Conservation (phyloP, 768 basidiomycete genomes). For the Galerina sulciceps region DNA sequence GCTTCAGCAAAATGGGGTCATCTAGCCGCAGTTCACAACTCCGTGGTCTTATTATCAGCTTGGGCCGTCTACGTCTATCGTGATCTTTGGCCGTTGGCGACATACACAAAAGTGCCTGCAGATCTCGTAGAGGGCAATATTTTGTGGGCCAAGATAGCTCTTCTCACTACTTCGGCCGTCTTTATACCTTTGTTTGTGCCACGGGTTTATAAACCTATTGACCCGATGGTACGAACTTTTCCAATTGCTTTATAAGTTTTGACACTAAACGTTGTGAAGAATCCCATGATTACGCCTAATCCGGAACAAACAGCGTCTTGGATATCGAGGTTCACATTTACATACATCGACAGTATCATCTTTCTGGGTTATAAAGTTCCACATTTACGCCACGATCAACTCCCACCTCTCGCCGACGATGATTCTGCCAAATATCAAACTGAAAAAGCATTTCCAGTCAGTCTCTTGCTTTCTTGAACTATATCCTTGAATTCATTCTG, state of each 20-base stretch:
- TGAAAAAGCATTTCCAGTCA: slow-evolving; percentile 12
- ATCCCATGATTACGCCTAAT: slow-evolving; percentile 31
- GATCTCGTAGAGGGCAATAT: slow-evolving; percentile 47
- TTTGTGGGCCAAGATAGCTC: slow-evolving; percentile 45
- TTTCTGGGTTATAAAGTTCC: slow-evolving; percentile 37
- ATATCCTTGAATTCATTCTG: slow-evolving; percentile 20
- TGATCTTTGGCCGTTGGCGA: slow-evolving; percentile 60
- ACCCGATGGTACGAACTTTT: slow-evolving; percentile 40
- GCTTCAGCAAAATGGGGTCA: too few species aligned
- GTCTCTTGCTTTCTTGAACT: neutral
- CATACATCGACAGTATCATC: slow-evolving; percentile 55
- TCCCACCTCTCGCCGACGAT: slow-evolving; percentile 52
- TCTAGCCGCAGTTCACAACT: too few species aligned
- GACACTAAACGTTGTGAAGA: slow-evolving; percentile 16
- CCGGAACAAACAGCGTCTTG: slow-evolving; percentile 54
- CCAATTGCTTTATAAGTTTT: too few species aligned
- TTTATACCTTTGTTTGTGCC: slow-evolving; percentile 59
- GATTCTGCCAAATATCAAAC: slow-evolving; percentile 37
- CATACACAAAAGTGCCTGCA: slow-evolving; percentile 42
- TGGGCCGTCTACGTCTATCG: slow-evolving; percentile 54
- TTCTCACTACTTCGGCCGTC: slow-evolving; percentile 46
- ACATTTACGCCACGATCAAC: slow-evolving; percentile 33
- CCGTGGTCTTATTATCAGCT: slow-evolving; percentile 30
- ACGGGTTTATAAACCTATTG: slow-evolving; percentile 52
- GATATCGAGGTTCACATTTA: slow-evolving; percentile 45